Percentiles rank a stretch among this genome's conserved stretches.
Conservation (phyloP, 371 early-diverging fungal genomes). For the Saksenaea oblongispora region DNA sequence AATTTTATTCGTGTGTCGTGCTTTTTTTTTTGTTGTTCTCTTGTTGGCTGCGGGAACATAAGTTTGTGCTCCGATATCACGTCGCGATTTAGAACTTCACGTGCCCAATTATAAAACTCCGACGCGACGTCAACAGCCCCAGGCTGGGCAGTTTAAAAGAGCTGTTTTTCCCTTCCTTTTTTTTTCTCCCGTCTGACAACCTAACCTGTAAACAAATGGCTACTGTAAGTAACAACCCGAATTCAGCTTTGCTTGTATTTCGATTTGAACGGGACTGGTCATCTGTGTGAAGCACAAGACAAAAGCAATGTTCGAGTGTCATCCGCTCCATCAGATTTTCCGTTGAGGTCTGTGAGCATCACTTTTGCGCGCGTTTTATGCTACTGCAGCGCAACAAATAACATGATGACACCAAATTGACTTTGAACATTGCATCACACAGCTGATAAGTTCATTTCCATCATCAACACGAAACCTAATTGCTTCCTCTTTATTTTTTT, state of each 20-base stretch:
- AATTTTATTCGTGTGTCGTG: not conserved
- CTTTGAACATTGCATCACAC: not conserved
- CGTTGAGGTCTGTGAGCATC: not conserved
- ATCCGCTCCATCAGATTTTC: slow-evolving; percentile 2
- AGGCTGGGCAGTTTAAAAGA: slow-evolving; percentile 1
- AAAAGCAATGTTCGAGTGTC: not conserved
- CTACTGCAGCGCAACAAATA: not conserved
- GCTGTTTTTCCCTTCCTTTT: slow-evolving; percentile 5
- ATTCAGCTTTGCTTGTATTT: not conserved
- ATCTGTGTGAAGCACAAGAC: not conserved
- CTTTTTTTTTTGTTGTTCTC: not conserved
- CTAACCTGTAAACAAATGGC: slow-evolving; percentile 2
- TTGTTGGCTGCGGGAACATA: not conserved
- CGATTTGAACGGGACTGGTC: not conserved
- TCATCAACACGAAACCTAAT: not conserved
- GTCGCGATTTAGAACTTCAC: not conserved
- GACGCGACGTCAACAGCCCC: slow-evolving; percentile 2
- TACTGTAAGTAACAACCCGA: slow-evolving; percentile 4
- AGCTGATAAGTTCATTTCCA: not conserved
- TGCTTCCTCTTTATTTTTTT: not conserved
- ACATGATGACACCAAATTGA: not conserved
- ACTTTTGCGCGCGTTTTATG: slow-evolving; percentile 2
- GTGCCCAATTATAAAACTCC: not conserved
- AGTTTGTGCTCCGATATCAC: not conserved
- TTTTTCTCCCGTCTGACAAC: slow-evolving; percentile 6